These are phyloP conservation scores for Trametes cubensis DNA, from an alignment of 768 basidiomycete species.

Conservation along the genomic window DNA sequence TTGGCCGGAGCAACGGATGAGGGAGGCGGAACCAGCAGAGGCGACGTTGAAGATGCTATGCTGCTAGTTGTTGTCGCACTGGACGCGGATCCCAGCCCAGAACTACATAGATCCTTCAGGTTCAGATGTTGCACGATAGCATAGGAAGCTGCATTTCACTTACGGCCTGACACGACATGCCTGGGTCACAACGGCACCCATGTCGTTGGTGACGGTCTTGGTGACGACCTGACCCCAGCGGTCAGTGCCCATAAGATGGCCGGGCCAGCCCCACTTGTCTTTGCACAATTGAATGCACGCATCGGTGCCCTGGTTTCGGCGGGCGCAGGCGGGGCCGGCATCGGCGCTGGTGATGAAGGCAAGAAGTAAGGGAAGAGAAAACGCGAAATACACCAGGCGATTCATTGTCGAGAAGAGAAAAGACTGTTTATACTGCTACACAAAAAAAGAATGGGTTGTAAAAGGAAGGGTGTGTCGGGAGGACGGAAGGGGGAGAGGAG, in stretches of 20 bases:
- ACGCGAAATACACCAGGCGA: slow-evolving; percentile 30
- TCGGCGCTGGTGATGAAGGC: slow-evolving; percentile 26
- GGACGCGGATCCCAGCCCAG: slow-evolving; percentile 3
- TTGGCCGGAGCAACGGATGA: slow-evolving; percentile 23
- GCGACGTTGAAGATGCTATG: slow-evolving; percentile 25
- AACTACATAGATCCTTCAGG: not conserved
- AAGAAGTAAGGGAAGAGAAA: slow-evolving; percentile 29
- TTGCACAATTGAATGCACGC: slow-evolving; percentile 29
- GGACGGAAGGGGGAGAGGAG: slow-evolving; percentile 14
- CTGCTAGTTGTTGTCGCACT: slow-evolving; percentile 8
- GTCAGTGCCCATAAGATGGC: slow-evolving; percentile 53
- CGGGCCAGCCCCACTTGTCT: slow-evolving; percentile 42
- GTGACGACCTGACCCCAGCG: slow-evolving; percentile 50
- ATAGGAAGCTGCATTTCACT: not conserved
- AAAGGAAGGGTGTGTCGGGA: slow-evolving; percentile 18
- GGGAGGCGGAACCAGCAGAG: slow-evolving; percentile 25
- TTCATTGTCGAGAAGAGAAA: slow-evolving; percentile 24
- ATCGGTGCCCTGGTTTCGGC: slow-evolving; percentile 26
- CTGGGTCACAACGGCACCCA: slow-evolving; percentile 41
- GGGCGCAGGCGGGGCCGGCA: slow-evolving; percentile 33
- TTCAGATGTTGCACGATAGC: not conserved
- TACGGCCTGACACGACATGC: slow-evolving; percentile 41
- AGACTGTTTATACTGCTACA: slow-evolving; percentile 5
- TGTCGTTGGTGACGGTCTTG: slow-evolving; percentile 47
- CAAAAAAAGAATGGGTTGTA: slow-evolving; percentile 30